Percentiles rank a stretch among this genome's conserved stretches.
Conservation (phyloP, 345 rosid genomes). For the Citrus reticulata region DNA sequence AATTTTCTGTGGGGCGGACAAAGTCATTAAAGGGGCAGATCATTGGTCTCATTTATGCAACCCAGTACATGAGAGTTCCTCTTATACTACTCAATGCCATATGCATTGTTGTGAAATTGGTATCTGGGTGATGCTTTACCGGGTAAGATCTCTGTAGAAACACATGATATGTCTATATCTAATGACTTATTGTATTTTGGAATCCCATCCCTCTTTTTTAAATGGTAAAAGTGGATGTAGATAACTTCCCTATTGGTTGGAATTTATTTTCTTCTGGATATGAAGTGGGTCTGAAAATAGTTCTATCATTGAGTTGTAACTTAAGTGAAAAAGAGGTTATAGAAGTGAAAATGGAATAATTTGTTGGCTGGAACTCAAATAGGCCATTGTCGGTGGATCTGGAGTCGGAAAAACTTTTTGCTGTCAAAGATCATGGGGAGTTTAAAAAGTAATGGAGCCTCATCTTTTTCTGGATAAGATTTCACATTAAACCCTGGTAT, state of each 20-base stretch:
- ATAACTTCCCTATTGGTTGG: not conserved
- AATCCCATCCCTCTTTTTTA: not conserved
- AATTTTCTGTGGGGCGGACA: constrained; percentile 52
- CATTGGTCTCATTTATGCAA: constrained; percentile 69
- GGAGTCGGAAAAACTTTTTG: not conserved
- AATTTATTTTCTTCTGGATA: not conserved
- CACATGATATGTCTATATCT: too few species aligned
- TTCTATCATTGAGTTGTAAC: not conserved
- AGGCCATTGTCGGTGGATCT: not conserved
- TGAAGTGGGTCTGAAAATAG: not conserved
- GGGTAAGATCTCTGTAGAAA: constrained; percentile 3
- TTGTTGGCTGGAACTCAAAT: not conserved
- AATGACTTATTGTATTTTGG: not conserved
- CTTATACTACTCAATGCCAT: constrained; percentile 58
- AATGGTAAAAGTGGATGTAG: not conserved
- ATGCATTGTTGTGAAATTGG: constrained; percentile 63
- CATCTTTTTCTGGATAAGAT: not conserved
- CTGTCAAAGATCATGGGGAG: not conserved
- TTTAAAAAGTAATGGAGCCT: not conserved
- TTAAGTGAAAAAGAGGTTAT: not conserved
- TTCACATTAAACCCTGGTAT: not conserved
- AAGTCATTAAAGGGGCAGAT: constrained; percentile 74
- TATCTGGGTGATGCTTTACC: constrained; percentile 44
- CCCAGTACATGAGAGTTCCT: constrained; percentile 74
- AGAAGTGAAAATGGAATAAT: not conserved